These are phyloP conservation scores for Geotrichum macrosporum DNA, from an alignment of 1,139 yeast species.

Conservation along the genomic window DNA sequence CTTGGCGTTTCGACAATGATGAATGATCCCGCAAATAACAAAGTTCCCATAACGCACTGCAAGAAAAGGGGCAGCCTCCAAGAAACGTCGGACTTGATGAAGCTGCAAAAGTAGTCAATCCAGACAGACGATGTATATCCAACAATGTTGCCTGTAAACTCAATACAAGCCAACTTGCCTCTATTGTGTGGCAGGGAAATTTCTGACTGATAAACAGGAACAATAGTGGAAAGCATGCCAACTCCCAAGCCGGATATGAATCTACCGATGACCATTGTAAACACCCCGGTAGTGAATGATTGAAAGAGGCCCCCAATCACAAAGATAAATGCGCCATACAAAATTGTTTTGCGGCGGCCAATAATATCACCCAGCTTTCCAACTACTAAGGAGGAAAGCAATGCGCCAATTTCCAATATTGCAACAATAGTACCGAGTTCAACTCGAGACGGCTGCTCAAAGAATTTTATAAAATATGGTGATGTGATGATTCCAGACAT, in stretches of 20 bases:
- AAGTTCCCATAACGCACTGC: conserved; percentile 70
- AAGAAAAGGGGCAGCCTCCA: conserved; percentile 79
- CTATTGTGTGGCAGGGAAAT: conserved; percentile 87
- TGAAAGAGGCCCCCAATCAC: conserved; percentile 62
- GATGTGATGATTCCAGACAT: conserved; percentile 68
- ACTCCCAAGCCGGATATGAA: conserved; percentile 72
- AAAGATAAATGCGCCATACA: conserved; percentile 53
- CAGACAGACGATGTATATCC: conserved; percentile 86
- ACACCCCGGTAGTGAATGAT: conserved; percentile 50
- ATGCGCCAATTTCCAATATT: conserved; percentile 68
- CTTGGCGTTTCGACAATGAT: conserved; percentile 83
- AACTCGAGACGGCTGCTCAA: conserved; percentile 40
- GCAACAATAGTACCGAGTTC: conserved; percentile 58
- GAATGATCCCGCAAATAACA: conserved; percentile 66
- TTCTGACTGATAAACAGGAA: conserved; percentile 88
- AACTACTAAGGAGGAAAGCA: conserved; percentile 59
- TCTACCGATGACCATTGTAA: conserved; percentile 70
- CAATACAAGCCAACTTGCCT: conserved; percentile 84
- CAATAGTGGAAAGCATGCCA: conserved; percentile 79
- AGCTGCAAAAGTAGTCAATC: conserved; percentile 81
- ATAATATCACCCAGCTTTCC: conserved; percentile 54
- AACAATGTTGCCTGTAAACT: conserved; percentile 83
- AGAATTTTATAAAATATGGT: conserved; percentile 49
- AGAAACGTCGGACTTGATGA: conserved; percentile 50
- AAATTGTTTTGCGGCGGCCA: conserved; percentile 63